Base-by-base conservation (phyloP, 2,329 filamentous ascomycete genomes). In the Bimuria novae-zelandiae region DNA sequence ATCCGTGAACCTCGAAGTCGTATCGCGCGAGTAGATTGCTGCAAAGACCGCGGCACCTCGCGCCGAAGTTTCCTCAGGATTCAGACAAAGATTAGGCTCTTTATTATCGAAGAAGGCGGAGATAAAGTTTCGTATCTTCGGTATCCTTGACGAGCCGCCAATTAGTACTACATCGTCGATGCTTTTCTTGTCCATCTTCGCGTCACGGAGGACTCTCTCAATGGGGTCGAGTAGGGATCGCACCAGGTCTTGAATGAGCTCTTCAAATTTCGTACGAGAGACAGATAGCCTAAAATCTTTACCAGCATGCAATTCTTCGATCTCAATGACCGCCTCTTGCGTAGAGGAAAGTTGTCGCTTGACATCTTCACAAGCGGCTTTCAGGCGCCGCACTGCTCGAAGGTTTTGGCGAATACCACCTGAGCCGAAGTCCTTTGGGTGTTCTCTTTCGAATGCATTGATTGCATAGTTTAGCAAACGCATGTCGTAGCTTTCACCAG, bases 401-500 rank as follows among this genome's bases (percentile, higher is more conserved):
- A 87, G 80, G 95, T 87, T 96, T 37, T 11, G 35, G 7, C 7
- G 35, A 37, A 37, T 8, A 16, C 7, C 19, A 16, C 8, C 19
- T 4, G n/a, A 16, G 10, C 16, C 17, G 3, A 16, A 96, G 30
- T n/a, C 10, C n/a, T 12, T 12, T 33, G 30, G 10, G n/a, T 12
- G 12, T n/a, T 33, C 5, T 4, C 4, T 33, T 33, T 33, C 11
- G 86, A 94, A 96, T 64, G 82, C 80, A 87, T 96, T 95, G 81
- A 88, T 87, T 73, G 96, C 90, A 85, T 92, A 83, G 82, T 91
- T 90, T 81, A 96, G 93, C 76, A 96, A 83, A 73, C 91, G 87
- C 84, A 96, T 90, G 77, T 96, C 92, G 76, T 96, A 96, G 81
- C 96, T 92, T 80, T 96, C 90, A 85, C 91, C 91, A 67, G 94